phyloP scores from a whole-genome alignment of 2,329 filamentous ascomycete genomes.

The Venturiaceae sp. region DNA sequence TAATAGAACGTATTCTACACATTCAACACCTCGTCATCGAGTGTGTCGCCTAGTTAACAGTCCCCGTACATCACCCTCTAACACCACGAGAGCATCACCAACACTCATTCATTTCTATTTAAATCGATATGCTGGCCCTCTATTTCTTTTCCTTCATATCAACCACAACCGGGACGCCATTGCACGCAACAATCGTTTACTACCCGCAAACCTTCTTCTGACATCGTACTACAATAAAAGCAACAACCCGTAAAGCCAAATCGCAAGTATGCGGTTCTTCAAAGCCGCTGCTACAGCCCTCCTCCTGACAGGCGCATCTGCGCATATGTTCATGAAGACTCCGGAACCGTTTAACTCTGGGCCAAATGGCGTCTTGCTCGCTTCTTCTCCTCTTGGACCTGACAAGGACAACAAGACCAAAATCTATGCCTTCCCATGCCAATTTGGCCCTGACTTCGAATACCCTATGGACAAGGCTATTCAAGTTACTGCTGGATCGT shows the following conservation, averaged over 20 bases:
- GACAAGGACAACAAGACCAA: not conserved
- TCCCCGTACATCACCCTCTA: too few species aligned
- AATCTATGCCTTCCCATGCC: not conserved
- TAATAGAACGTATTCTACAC: too few species aligned
- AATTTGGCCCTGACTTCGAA: not conserved
- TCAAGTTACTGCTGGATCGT: not conserved
- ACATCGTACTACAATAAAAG: not conserved
- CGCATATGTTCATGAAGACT: not conserved
- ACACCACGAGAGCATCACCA: too few species aligned
- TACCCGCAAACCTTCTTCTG: not conserved
- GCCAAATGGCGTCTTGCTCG: not conserved
- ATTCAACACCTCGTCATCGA: too few species aligned
- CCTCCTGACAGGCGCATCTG: not conserved
- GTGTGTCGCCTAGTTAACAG: too few species aligned
- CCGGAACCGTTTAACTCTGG: not conserved
- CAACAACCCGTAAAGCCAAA: not conserved
- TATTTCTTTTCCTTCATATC: not conserved
- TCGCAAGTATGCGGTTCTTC: not conserved
- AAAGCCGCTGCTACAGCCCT: not conserved
- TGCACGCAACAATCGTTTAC: not conserved
- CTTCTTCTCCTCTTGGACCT: not conserved
- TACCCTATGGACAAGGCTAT: not conserved
- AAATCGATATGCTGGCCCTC: not conserved
- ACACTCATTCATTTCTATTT: not conserved
- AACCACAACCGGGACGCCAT: not conserved